A percentile compares a stretch with the other conserved stretches of the same genome.
phyloP scores from a whole-genome alignment of 192 early-diverging fungal species.

The Entomortierella parvispora region DNA sequence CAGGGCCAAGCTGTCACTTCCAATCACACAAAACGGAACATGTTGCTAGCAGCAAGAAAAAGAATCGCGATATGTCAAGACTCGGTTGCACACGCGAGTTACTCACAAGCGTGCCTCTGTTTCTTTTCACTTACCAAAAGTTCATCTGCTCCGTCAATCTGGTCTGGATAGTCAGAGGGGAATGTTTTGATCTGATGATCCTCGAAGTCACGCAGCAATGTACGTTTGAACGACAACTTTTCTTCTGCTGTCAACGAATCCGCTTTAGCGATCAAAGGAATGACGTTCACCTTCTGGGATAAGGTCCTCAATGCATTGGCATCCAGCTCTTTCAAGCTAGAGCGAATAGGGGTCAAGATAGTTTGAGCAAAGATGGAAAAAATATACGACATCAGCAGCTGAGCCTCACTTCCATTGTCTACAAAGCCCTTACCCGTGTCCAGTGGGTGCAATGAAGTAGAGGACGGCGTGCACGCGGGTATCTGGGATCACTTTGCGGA shows the following conservation, averaged over 20 bases:
- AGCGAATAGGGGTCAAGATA: neutral
- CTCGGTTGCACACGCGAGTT: too few species aligned
- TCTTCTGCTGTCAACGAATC: constrained; percentile 78
- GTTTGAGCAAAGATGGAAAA: neutral
- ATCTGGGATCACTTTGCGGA: constrained; percentile 82
- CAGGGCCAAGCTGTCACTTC: constrained; percentile 72
- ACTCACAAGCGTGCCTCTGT: neutral
- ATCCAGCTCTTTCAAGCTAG: constrained; percentile 65
- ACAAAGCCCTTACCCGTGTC: constrained; percentile 85
- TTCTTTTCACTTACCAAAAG: constrained; percentile 57
- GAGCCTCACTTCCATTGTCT: too few species aligned
- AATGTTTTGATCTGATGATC: constrained; percentile 70
- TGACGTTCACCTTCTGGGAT: constrained; percentile 78
- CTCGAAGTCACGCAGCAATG: constrained; percentile 71
- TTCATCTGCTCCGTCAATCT: constrained; percentile 68
- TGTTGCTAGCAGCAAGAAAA: constrained; percentile 54
- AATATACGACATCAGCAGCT: too few species aligned
- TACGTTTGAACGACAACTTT: constrained; percentile 66
- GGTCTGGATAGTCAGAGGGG: constrained; percentile 73
- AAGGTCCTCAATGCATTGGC: constrained; percentile 70
- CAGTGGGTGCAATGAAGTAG: constrained; percentile 96
- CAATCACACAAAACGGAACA: constrained; percentile 84
- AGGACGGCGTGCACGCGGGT: constrained; percentile 93
- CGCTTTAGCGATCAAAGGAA: constrained; percentile 85
- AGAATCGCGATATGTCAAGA: too few species aligned